Evolutionary conservation across 768 basidiomycete genomes (phyloP), one percentile per base, ranked within the genome.

Genomic region (Dioszegia aurantiaca): DNA sequence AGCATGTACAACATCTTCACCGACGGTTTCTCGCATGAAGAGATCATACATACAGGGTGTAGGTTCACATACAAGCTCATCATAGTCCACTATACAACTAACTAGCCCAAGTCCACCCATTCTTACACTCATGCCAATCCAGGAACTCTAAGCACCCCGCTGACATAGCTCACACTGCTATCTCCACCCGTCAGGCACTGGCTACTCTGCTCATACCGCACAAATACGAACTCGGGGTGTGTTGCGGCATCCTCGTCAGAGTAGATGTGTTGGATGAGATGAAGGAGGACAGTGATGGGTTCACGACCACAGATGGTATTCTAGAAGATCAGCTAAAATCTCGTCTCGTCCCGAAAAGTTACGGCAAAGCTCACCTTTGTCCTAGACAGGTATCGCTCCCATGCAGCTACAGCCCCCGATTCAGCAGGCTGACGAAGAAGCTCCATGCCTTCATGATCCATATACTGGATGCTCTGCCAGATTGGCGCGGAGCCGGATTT

Each of bases 271-370:
- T 83, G 67, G 47, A 97, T 74, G 6, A 90, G 86, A 0, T 89
- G 89, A 16, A 98, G 80, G 1, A 99, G 79, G 4, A 98, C 89
- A 0, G 91, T 90, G 51, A 99, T 97, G 0, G 95, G 91, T 68
- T 97, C 92, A 37, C 95, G 82, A 2, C 95, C 95, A 72, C 95
- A 99, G 43, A 99, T 95, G 0, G 95, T 98, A 78, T 99, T 99
- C 78, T 86, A 84, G 58, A 90, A 68, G 1, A 83, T 82, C 51
- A 92, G 79, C 39, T 85, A 58, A 16, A 51, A 47, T 26, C 55
- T 39, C 3, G 9, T 6, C 10, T 33, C 17, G 1, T 17, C 16
- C 46, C 62, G 56, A 54, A 63, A 55, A 16, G 16, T 33, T 31
- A 8, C n/a, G 47, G 27, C 10, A 0, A 28, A 21, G 63, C 73